Evolutionary conservation across 1,139 yeast species (phyloP).

Genomic region (Casaregolazyma suthepensis): DNA sequence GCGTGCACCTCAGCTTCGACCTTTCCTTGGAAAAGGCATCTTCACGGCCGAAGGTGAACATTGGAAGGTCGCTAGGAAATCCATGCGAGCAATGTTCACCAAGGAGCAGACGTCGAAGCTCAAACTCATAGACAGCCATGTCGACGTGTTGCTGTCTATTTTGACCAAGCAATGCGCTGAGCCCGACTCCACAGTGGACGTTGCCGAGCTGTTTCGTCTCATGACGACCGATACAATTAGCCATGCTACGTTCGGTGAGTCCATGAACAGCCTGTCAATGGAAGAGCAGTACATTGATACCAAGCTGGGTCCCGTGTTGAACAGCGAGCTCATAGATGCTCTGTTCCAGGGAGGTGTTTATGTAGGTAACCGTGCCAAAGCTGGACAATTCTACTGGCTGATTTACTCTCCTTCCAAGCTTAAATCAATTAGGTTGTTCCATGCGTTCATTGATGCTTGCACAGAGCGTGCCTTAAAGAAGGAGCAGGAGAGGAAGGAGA

Average conservation of each 20-base stretch:
- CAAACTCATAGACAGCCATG: constrained; percentile 36
- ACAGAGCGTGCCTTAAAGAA: constrained; percentile 27
- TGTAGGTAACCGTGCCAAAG: constrained; percentile 10
- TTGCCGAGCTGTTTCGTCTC: constrained; percentile 45
- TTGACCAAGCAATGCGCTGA: constrained; percentile 11
- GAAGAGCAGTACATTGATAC: constrained; percentile 16
- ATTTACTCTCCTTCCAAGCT: constrained; percentile 29
- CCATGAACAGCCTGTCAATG: constrained; percentile 39
- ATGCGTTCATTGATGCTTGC: constrained; percentile 31
- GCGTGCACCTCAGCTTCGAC: constrained; percentile 39
- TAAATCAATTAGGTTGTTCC: constrained; percentile 21
- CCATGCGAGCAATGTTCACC: constrained; percentile 55
- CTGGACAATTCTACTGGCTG: constrained; percentile 12
- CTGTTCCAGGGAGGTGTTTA: not conserved
- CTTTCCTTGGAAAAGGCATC: constrained; percentile 52
- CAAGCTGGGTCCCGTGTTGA: constrained; percentile 19
- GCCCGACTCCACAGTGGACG: constrained; percentile 33
- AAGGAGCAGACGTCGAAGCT: constrained; percentile 51
- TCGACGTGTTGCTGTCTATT: constrained; percentile 11
- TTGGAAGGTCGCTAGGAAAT: constrained; percentile 54
- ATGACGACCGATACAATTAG: constrained; percentile 55
- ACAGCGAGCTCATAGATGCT: not conserved
- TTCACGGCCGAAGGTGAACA: constrained; percentile 51
- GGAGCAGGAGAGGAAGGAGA: constrained; percentile 11
- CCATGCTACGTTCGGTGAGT: constrained; percentile 54